Evolutionary conservation across 2,329 filamentous ascomycete genomes (phyloP).

Genomic region (Catunica adiposa): DNA sequence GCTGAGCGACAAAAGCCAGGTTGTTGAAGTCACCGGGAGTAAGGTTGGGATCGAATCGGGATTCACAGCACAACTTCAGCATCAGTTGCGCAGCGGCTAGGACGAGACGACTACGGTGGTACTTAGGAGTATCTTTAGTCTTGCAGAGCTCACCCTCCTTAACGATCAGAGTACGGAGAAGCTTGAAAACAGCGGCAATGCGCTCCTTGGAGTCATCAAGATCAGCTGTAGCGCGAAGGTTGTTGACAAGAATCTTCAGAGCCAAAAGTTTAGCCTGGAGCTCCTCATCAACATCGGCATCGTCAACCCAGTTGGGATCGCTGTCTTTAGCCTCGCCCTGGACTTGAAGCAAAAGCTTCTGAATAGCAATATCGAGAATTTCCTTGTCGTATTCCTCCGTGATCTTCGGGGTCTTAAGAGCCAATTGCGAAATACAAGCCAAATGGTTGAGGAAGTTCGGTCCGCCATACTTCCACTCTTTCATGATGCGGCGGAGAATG

Average conservation of each 20-base stretch:
- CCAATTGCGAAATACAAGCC: constrained; percentile 55
- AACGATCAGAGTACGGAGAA: constrained; percentile 60
- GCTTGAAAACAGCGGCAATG: constrained; percentile 55
- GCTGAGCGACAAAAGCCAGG: constrained; percentile 67
- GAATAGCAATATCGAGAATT: constrained; percentile 64
- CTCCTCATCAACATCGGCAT: constrained; percentile 58
- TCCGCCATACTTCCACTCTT: constrained; percentile 55
- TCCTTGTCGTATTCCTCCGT: constrained; percentile 57
- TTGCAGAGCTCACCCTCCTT: constrained; percentile 69
- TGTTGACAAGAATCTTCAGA: constrained; percentile 72
- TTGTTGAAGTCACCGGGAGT: constrained; percentile 61
- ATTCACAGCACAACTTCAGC: constrained; percentile 68
- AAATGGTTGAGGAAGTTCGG: constrained; percentile 62
- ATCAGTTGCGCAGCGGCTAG: constrained; percentile 65
- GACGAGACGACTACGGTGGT: constrained; percentile 67
- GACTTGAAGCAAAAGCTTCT: constrained; percentile 55
- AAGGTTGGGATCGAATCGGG: constrained; percentile 60
- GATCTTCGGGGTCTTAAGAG: constrained; percentile 55
- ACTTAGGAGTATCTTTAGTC: constrained; percentile 53
- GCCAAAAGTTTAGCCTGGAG: constrained; percentile 70
- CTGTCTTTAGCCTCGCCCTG: constrained; percentile 38
- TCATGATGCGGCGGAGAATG: constrained; percentile 58
- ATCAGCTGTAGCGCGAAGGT: constrained; percentile 47
- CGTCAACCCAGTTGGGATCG: constrained; percentile 50
- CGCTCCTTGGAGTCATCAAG: constrained; percentile 32